Evolutionary conservation across 768 basidiomycete genomes (phyloP).

Genomic region (Hygrocybe punicea): DNA sequence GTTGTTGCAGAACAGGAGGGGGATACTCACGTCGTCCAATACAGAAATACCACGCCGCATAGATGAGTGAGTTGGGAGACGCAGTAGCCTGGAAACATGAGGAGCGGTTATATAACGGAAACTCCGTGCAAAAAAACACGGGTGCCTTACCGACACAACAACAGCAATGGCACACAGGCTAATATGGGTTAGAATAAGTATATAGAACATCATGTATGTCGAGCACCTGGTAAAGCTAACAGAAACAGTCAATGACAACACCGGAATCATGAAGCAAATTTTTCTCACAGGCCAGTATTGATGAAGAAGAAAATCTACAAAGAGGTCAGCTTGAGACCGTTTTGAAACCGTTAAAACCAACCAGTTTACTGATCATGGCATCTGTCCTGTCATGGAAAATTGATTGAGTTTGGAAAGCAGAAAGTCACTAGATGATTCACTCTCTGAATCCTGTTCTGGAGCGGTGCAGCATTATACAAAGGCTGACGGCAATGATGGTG

Average conservation of each 20-base stretch:
- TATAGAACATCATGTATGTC: constrained; percentile 22
- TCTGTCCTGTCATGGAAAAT: neutral
- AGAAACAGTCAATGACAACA: neutral
- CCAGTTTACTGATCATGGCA: neutral
- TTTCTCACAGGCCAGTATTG: constrained; percentile 10
- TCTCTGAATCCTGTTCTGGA: constrained; percentile 11
- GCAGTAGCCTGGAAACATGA: constrained; percentile 19
- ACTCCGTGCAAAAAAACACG: neutral
- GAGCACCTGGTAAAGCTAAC: neutral
- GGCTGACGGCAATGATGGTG: constrained; percentile 5
- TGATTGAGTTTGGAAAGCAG: neutral
- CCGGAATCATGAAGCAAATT: constrained; percentile 1
- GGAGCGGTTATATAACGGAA: neutral
- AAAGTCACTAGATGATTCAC: neutral
- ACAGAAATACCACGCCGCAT: constrained; percentile 20
- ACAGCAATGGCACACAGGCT: constrained; percentile 3
- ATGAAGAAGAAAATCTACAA: constrained; percentile 11
- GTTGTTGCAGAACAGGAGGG: too few relatives aligned
- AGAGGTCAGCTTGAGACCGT: neutral
- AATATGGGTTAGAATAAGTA: neutral
- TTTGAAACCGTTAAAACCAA: neutral
- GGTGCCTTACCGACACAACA: neutral
- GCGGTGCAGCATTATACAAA: constrained; percentile 8
- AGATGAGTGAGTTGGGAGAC: constrained; percentile 25
- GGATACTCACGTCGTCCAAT: constrained; percentile 9